These are phyloP conservation scores for Delitschia confertaspora DNA, from an alignment of 495 filamentous ascomycete genomes.

Conservation along the genomic window DNA sequence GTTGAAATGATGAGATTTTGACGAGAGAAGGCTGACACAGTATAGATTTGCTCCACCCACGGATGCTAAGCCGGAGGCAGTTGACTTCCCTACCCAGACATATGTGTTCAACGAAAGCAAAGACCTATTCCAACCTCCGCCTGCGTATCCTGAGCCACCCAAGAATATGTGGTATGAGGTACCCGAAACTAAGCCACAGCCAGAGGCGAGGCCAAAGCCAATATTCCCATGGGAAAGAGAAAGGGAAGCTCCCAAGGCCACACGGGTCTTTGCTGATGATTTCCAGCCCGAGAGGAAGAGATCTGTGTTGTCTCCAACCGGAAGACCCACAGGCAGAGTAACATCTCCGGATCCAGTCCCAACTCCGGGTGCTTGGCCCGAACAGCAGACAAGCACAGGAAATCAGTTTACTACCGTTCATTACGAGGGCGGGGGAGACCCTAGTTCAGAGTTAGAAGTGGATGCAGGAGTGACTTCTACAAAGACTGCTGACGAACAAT, in stretches of 20 bases:
- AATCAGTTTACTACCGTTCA: not conserved
- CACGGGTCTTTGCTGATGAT: conserved; percentile 64
- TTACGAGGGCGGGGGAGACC: not conserved
- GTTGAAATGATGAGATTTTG: not conserved
- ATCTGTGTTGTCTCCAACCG: too few relatives aligned
- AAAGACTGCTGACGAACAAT: conserved; percentile 41
- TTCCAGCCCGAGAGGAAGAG: conserved; percentile 31
- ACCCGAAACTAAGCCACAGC: conserved; percentile 47
- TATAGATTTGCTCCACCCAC: conserved; percentile 64
- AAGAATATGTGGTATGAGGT: conserved; percentile 78
- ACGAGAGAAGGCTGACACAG: conserved; percentile 39
- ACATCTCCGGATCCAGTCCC: too few relatives aligned
- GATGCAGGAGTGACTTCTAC: conserved; percentile 8
- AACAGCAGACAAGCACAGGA: too few relatives aligned
- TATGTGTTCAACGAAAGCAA: conserved; percentile 70
- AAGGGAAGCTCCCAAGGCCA: conserved; percentile 47
- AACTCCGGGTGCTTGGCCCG: too few relatives aligned
- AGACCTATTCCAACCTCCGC: conserved; percentile 62
- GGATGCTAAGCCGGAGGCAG: conserved; percentile 67
- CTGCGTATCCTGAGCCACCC: conserved; percentile 69
- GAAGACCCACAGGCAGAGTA: conserved; percentile 9
- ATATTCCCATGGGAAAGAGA: conserved; percentile 81
- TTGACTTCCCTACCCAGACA: conserved; percentile 58
- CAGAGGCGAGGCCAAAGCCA: conserved; percentile 48
- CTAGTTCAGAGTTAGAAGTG: not conserved